A percentile compares a stretch with the other conserved stretches of the same genome.
These are phyloP conservation scores for Sodiomyces alkalinus DNA, from an alignment of 2,329 filamentous ascomycete genomes.

Conservation along the genomic window DNA sequence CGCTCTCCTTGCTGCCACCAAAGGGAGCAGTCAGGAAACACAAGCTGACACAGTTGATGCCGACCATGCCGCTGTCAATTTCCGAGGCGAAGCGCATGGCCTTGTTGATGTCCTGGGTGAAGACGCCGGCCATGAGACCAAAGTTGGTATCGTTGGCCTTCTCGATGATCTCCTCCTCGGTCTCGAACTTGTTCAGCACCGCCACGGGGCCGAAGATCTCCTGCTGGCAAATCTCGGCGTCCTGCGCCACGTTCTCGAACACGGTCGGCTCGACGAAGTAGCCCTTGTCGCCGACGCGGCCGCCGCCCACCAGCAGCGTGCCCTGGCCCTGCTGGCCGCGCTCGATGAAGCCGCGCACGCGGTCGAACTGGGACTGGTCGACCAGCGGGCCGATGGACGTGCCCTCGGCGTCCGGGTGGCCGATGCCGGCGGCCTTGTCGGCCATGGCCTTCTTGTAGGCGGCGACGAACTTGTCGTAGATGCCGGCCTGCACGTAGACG, in stretches of 20 bases:
- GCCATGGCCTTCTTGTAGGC: constrained; percentile 44
- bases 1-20: constrained; percentile 33
- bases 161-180: constrained; percentile 37
- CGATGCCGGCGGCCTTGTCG: constrained; percentile 36
- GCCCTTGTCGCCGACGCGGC: constrained; percentile 22
- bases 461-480: constrained; percentile 46
- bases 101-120: constrained; percentile 48
- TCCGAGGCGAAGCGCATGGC: constrained; percentile 37
- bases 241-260: constrained; percentile 24
- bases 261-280: constrained; percentile 30
- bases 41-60: constrained; percentile 39
- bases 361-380: constrained; percentile 30
- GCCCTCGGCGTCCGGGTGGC: constrained; percentile 40
- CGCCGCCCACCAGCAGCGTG: constrained; percentile 20
- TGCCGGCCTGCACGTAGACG: constrained; percentile 48
- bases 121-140: constrained; percentile 30
- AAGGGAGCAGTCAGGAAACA: constrained; percentile 27
- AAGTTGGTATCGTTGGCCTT: constrained; percentile 38
- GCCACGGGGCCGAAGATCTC: constrained; percentile 46
- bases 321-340: constrained; percentile 20
- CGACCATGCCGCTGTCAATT: constrained; percentile 55
- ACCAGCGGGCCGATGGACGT: constrained; percentile 45
- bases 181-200: constrained; percentile 37
- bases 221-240: constrained; percentile 30
- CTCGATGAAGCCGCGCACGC: constrained; percentile 28